A percentile compares a stretch with the other conserved stretches of the same genome.
Evolutionary conservation across 306 rosid species (phyloP).

Genomic region (Cucurbita maxima): DNA sequence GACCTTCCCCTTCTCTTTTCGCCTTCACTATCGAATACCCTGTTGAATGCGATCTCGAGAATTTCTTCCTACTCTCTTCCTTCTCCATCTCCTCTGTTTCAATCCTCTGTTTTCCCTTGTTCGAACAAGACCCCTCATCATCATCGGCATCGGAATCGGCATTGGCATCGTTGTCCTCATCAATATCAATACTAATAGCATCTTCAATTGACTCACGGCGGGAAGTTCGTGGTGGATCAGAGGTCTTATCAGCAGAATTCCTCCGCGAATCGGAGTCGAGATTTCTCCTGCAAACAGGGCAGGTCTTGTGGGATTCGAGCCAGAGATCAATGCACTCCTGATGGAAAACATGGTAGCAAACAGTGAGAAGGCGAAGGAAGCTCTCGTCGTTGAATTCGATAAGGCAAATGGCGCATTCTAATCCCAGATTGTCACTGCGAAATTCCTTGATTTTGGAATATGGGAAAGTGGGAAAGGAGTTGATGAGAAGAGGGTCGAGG

Average conservation of each 20-base stretch:
- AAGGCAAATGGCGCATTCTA: slow-evolving; percentile 59
- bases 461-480: slow-evolving; percentile 38
- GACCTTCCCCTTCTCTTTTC: slow-evolving; percentile 21
- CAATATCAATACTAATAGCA: slow-evolving; percentile 27
- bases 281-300: slow-evolving; percentile 61
- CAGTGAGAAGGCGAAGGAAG: slow-evolving; percentile 34
- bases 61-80: not conserved
- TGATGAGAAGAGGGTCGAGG: slow-evolving; percentile 30
- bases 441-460: slow-evolving; percentile 42
- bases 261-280: slow-evolving; percentile 25
- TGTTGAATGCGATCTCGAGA: slow-evolving; percentile 48
- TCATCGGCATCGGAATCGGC: not conserved
- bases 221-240: not conserved
- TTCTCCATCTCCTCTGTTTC: not conserved
- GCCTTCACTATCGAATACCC: slow-evolving; percentile 51
- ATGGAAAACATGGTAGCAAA: slow-evolving; percentile 65
- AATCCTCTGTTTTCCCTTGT: not conserved
- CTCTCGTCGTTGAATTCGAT: slow-evolving; percentile 45
- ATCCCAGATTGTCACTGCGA: slow-evolving; percentile 20
- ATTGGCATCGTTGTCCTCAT: not conserved
- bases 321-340: slow-evolving; percentile 66
- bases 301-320: slow-evolving; percentile 60
- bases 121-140: not conserved
- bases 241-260: not conserved
- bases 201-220: not conserved